A percentile compares a stretch with the other conserved stretches of the same genome.
phyloP scores from a whole-genome alignment of 1,284 basidiomycete genomes.

The Ganoderma leucocontextum region DNA sequence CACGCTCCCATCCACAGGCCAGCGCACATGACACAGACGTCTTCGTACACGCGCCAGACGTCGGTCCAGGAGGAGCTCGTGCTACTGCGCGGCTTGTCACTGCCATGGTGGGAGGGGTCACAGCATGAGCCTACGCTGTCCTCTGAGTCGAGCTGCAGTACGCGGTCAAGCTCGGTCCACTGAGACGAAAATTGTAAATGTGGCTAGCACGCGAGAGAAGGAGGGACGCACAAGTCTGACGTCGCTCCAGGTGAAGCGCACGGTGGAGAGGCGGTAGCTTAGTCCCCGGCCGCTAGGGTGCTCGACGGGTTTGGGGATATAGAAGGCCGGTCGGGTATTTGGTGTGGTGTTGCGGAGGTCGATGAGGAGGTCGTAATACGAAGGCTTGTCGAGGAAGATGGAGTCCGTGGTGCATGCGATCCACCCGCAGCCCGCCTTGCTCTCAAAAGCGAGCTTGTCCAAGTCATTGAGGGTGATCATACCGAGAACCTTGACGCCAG shows the following conservation, averaged over 20 bases:
- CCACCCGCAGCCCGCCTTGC: constrained; percentile 71
- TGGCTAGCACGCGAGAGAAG: not conserved
- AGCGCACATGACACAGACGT: constrained; percentile 81
- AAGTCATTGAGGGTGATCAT: constrained; percentile 80
- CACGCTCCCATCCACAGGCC: constrained; percentile 78
- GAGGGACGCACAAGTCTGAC: constrained; percentile 64
- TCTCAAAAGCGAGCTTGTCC: constrained; percentile 63
- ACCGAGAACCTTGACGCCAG: constrained; percentile 73
- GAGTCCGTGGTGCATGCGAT: constrained; percentile 86
- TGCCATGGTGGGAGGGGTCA: constrained; percentile 29
- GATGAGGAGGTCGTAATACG: constrained; percentile 78
- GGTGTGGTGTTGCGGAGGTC: constrained; percentile 75
- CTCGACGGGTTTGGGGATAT: constrained; percentile 58
- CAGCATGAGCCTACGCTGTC: constrained; percentile 32
- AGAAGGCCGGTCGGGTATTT: constrained; percentile 68
- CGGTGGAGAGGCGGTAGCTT: constrained; percentile 62
- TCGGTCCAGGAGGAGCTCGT: constrained; percentile 67
- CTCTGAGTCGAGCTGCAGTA: constrained; percentile 61
- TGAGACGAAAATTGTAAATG: constrained; percentile 36
- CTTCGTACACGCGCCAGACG: constrained; percentile 81
- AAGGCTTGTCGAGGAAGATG: constrained; percentile 79
- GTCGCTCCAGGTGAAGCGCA: constrained; percentile 84
- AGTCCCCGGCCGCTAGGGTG: constrained; percentile 48
- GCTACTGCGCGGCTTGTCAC: constrained; percentile 37
- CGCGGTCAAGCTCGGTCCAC: constrained; percentile 79